phyloP scores from a whole-genome alignment of 78 protist genomes.

The Pelomyxa schiedti region DNA sequence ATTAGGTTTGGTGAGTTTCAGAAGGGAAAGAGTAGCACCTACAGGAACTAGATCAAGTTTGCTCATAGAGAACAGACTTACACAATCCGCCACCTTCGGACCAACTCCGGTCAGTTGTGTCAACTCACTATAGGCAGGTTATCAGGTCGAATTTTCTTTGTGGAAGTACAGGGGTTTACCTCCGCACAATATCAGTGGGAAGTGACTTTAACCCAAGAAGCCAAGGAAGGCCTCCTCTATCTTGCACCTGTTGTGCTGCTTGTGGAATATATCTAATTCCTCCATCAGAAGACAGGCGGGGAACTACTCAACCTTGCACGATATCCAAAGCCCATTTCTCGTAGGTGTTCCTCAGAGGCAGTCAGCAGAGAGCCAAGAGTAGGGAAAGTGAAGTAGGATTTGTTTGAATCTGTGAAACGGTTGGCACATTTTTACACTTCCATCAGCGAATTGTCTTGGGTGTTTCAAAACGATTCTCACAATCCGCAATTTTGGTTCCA shows the following conservation, averaged over 20 bases:
- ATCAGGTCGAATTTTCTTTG: constrained; percentile 15
- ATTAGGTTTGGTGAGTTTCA: too few relatives aligned
- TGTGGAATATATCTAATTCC: neutral
- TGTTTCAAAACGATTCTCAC: neutral
- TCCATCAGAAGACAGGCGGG: neutral
- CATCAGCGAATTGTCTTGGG: neutral
- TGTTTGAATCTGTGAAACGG: neutral
- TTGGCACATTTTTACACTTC: neutral
- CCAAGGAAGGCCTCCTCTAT: constrained; percentile 43
- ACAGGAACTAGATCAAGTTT: constrained; percentile 50
- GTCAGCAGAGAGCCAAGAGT: constrained; percentile 19
- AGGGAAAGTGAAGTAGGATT: constrained; percentile 28
- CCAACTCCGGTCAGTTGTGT: constrained; percentile 11
- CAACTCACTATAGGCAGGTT: neutral
- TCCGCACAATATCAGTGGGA: constrained; percentile 5
- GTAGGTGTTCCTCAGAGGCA: constrained; percentile 28
- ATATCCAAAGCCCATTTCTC: constrained; percentile 75
- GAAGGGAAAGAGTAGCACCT: too few relatives aligned
- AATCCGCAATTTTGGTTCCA: neutral
- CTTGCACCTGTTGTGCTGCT: neutral
- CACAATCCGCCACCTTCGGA: constrained; percentile 82
- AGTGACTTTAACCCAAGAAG: neutral
- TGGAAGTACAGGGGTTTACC: neutral
- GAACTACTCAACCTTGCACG: constrained; percentile 46
- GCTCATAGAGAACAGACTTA: constrained; percentile 59